Base-by-base conservation (phyloP, 306 rosid genomes). In the Abrus precatorius region DNA sequence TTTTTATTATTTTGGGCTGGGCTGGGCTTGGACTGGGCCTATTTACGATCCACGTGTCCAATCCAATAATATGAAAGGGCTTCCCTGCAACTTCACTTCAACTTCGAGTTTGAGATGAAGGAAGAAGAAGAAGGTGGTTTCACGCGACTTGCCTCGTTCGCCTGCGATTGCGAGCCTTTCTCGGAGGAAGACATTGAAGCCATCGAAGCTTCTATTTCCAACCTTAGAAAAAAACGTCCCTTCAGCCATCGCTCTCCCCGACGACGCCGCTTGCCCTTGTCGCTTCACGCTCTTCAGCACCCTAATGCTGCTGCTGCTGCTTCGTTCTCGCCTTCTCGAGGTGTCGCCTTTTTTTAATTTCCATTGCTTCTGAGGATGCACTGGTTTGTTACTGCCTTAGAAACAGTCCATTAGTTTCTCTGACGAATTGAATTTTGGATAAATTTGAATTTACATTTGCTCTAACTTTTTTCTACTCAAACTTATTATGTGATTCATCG, bases 221-320 rank as follows among this genome's bases (percentile, higher is more conserved):
- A 79, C 6, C 80, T 76, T 27, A 72, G n/a, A 52, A 59, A 52
- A 0, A 76, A 76, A 47, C 85, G 85, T 3, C 54, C 67, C 4
- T 50, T 67, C 40, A 8, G 64, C 29, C 20, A 32, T 28, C 60
- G 59, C n/a, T 64, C 49, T 41, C 54, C 79, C 27, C 14, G 55
- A 59, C 78, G 84, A 20, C 97, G 90, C 59, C 88, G 88, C 9
- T 80, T 95, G 85, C 97, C 97, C 1, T 56, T 40, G 14, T 95
- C 97, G 7, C 78, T 95, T 55, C 0, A 82, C 70, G 88, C 97
- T 79, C 90, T 84, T 66, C 97, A 90, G 73, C 83, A 69, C 84
- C 93, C 97, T 2, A 52, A 54, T 28, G 38, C 85, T 5, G 75
- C 72, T 59, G 75, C 90, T 59, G 38, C 85, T 5, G 75, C 72